A percentile compares a stretch with the other conserved stretches of the same genome.
phyloP scores from a whole-genome alignment of 2,329 filamentous ascomycete species.

The Tolypocladium sp. region DNA sequence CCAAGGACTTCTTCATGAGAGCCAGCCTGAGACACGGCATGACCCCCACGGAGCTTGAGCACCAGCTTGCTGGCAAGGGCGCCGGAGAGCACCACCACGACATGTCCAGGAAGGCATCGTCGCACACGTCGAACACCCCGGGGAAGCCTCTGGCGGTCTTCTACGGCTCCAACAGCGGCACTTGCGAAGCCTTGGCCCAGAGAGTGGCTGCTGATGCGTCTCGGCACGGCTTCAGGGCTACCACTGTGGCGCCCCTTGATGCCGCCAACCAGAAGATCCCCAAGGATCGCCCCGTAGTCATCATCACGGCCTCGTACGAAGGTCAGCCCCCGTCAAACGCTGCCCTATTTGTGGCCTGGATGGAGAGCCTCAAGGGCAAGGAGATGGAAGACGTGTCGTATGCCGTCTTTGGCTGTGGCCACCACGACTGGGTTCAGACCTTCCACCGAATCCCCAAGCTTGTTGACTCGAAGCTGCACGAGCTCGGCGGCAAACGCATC shows the following conservation, averaged over 20 bases:
- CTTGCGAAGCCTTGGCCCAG: conserved; percentile 61
- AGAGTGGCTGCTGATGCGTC: conserved; percentile 50
- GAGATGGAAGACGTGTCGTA: conserved; percentile 50
- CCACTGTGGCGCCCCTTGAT: conserved; percentile 48
- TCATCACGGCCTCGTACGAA: conserved; percentile 66
- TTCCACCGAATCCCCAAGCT: conserved; percentile 60
- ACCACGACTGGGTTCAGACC: conserved; percentile 47
- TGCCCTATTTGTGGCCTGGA: conserved; percentile 57
- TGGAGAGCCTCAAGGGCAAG: conserved; percentile 41
- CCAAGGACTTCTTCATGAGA: conserved; percentile 53
- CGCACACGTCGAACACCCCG: not conserved
- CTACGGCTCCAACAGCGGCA: conserved; percentile 68
- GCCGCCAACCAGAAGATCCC: conserved; percentile 51
- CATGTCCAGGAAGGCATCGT: not conserved
- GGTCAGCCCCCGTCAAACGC: conserved; percentile 68
- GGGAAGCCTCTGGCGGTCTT: conserved; percentile 51
- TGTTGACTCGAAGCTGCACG: conserved; percentile 43
- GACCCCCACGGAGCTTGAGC: conserved; percentile 36
- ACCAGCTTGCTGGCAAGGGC: conserved; percentile 27
- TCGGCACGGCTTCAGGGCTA: conserved; percentile 48
- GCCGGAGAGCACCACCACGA: conserved; percentile 3
- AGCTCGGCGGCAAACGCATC: conserved; percentile 23
- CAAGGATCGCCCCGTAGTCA: conserved; percentile 50
- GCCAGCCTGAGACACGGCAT: conserved; percentile 42
- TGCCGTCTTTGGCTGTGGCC: conserved; percentile 62